These are phyloP conservation scores for Candida peoriensis DNA, from an alignment of 805 yeast genomes.

Conservation along the genomic window DNA sequence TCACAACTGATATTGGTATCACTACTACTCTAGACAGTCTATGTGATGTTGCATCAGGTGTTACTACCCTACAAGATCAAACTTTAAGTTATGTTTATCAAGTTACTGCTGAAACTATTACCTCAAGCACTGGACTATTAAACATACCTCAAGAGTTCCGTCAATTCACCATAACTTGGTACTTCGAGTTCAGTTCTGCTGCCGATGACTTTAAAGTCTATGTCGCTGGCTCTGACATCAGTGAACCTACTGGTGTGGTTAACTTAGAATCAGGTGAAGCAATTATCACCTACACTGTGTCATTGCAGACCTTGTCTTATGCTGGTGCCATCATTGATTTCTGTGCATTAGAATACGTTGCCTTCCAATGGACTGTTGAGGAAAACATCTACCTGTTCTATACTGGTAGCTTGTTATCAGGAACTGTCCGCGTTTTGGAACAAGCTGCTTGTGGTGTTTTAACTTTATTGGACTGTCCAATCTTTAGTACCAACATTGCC, in stretches of 20 bases:
- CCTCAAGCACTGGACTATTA: background rate
- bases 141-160: background rate
- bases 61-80: background rate
- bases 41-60: conserved; percentile 1
- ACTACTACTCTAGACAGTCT: background rate
- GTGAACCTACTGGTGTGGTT: conserved; percentile 7
- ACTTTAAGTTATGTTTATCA: background rate
- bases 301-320: conserved; percentile 1
- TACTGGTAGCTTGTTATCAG: conserved; percentile 15
- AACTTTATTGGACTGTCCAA: conserved; percentile 5
- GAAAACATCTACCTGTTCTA: conserved; percentile 10
- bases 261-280: conserved; percentile 16
- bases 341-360: conserved; percentile 4
- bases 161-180: conserved; percentile 16
- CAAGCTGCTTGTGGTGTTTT: conserved; percentile 6
- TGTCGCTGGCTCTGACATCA: conserved; percentile 1
- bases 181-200: conserved; percentile 10
- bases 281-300: conserved; percentile 7
- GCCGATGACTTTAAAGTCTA: conserved; percentile 9
- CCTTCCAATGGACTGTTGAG: conserved; percentile 1
- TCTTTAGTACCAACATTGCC: conserved; percentile 6
- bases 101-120: background rate
- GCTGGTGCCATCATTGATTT: background rate
- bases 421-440: conserved; percentile 1
- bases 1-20: background rate